Evolutionary conservation across 768 basidiomycete genomes (phyloP).

Genomic region (Auricularia sp.): DNA sequence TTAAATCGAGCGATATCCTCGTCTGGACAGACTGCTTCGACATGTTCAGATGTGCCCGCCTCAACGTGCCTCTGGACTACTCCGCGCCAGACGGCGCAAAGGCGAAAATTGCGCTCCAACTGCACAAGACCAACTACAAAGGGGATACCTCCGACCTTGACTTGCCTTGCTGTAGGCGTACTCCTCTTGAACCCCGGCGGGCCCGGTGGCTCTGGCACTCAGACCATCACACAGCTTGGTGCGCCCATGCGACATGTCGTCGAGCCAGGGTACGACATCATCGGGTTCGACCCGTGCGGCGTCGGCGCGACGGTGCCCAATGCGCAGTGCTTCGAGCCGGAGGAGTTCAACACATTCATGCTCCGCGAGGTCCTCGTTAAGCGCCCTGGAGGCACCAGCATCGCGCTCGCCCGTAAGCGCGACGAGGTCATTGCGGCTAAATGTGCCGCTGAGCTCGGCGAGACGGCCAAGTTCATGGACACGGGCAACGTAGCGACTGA

Average conservation of each 20-base stretch:
- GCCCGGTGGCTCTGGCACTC: neutral
- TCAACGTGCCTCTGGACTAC: neutral
- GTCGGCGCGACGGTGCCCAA: neutral
- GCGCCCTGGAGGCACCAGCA: neutral
- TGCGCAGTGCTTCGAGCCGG: neutral
- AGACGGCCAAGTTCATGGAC: neutral
- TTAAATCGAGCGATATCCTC: too few relatives aligned
- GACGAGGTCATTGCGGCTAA: neutral
- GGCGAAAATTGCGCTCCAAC: neutral
- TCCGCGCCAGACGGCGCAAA: neutral
- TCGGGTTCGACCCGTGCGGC: constrained; percentile 8
- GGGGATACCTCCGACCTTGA: neutral
- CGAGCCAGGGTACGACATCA: constrained; percentile 7
- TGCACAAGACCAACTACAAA: neutral
- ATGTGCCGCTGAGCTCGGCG: neutral
- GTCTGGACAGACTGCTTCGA: neutral
- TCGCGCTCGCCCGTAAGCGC: neutral
- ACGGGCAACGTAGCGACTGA: neutral
- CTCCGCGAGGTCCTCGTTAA: neutral
- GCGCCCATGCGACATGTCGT: neutral
- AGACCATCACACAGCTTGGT: too few relatives aligned
- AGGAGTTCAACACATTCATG: neutral
- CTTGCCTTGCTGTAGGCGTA: neutral
- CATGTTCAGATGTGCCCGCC: neutral
- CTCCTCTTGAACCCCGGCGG: constrained; percentile 7